Conservation (phyloP, 1,284 basidiomycete genomes). For the Stygiomarasmius scandens region DNA sequence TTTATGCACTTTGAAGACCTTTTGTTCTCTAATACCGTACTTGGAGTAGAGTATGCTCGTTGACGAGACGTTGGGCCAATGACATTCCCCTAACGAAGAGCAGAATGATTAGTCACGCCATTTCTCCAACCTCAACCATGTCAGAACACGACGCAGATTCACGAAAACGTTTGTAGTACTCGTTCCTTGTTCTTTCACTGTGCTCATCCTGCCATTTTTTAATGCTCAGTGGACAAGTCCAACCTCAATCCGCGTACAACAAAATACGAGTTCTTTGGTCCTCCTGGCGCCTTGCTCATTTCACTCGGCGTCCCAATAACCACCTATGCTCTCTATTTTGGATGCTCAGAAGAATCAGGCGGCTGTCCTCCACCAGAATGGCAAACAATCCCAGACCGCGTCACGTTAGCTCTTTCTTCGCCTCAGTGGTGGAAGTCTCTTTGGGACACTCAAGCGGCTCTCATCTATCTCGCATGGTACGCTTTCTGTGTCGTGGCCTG, state of each 20-base stretch:
- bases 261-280: constrained; percentile 86
- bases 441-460: constrained; percentile 79
- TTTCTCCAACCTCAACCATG: constrained; percentile 53
- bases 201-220: too few relatives aligned
- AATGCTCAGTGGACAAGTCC: too few relatives aligned
- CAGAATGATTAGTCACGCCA: constrained; percentile 17
- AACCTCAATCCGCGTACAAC: constrained; percentile 68
- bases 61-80: too few relatives aligned
- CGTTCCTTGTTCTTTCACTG: too few relatives aligned
- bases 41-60: too few relatives aligned
- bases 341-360: constrained; percentile 78
- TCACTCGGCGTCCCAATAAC: constrained; percentile 74
- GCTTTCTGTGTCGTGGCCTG: constrained; percentile 83
- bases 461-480: constrained; percentile 91
- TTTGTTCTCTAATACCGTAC: too few relatives aligned
- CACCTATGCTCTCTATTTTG: constrained; percentile 83
- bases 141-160: too few relatives aligned
- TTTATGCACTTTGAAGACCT: too few relatives aligned
- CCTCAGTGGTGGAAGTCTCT: constrained; percentile 65
- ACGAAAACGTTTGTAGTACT: too few relatives aligned
- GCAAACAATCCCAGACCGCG: constrained; percentile 43
- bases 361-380: constrained; percentile 69
- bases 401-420: constrained; percentile 51
- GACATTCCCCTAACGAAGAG: too few relatives aligned
- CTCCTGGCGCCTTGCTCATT: constrained; percentile 77